Base-by-base conservation (phyloP, 805 yeast genomes). In the Yamadazyma phyllophila region DNA sequence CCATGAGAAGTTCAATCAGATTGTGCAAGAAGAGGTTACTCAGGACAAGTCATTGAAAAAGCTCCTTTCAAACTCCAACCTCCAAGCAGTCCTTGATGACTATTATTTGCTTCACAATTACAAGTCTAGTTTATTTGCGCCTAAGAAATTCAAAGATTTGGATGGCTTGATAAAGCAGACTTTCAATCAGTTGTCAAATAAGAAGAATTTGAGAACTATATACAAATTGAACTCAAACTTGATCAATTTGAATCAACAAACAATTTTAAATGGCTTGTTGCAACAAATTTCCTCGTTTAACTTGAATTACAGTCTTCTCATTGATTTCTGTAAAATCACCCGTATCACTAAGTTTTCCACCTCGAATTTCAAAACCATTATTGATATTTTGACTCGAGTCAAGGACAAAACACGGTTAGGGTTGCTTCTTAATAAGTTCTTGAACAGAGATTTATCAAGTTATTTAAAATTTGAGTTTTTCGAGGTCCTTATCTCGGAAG, bases 391-490 rank as follows among this genome's bases (percentile, higher is more conserved):
- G 43, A 51, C 69, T 0, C 34, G 46, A 1, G 50, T 49, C 12
- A 51, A 59, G 15, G 58, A 65, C 7, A 52, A 41, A 8, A 60
- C 57, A 4, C 37, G 55, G 4, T 55, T 69, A 46, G 58, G 58
- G 39, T 45, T 66, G 20, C 46, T 71, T 14, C 46, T 65, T 40
- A 54, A 50, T 36, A 66, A 67, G 49, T 52, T 67, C 16, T 39
- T 60, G 32, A 46, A 55, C 17, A 44, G 48, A 15, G 35, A 46
- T 4, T 43, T 57, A 14, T 37, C 61, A 9, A 48, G 54, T 12
- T 41, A 60, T 7, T 29, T 69, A 24, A 66, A 63, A 47, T 65
- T 66, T 39, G 67, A 64, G 43, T 64, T 65, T 41, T 47, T 69
- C 50, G 63, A 64, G 42, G 56, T 63, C 7, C 43, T 49, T 16